Evolutionary conservation across 768 basidiomycete genomes (phyloP), one percentile per base, ranked within the genome.

Genomic region (Auricularia sp.): DNA sequence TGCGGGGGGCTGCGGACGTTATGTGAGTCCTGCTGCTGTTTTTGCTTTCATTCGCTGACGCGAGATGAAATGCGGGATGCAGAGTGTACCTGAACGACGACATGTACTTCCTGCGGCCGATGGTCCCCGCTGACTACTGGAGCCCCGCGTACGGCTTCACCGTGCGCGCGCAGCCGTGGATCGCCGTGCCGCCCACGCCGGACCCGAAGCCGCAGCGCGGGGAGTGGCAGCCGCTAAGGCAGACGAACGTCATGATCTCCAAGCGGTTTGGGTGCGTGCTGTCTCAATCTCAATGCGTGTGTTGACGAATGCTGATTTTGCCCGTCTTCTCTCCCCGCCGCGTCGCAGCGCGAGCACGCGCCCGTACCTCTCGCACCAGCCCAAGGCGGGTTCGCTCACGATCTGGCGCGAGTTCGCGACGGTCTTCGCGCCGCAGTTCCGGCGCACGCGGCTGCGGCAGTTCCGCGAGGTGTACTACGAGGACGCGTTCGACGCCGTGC

Each of bases 351-450:
- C n/a, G 10, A 42, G 78, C 0, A 66, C 65, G 11, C 72, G 79
- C 8, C 75, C 78, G 0, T 80, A 80, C 68, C 71, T 78, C 63
- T 71, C 73, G 3, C 79, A 80, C 72, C 73, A 75, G 42, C 77
- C 76, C 24, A 77, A 77, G 54, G 65, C 74, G 1, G 67, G 77
- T 10, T 75, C 77, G 24, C 61, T 70, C 8, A 68, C 78, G 0
- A 59, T 79, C 33, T 65, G 78, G 51, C 71, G 70, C 61, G 79
- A 80, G 67, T 64, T 73, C 47, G 71, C 73, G n/a, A 62, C 68
- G 21, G 71, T 76, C 24, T 79, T 74, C 66, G 68, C 70, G 0
- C 67, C 65, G 14, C 70, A 73, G 63, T 68, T 78, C 68, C 69
- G 69, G 13, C 65, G 67, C 24, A 73, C 75, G 13, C 73, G 72